Evolutionary conservation across 495 filamentous ascomycete species (phyloP).

Genomic region (Tuber borchii): DNA sequence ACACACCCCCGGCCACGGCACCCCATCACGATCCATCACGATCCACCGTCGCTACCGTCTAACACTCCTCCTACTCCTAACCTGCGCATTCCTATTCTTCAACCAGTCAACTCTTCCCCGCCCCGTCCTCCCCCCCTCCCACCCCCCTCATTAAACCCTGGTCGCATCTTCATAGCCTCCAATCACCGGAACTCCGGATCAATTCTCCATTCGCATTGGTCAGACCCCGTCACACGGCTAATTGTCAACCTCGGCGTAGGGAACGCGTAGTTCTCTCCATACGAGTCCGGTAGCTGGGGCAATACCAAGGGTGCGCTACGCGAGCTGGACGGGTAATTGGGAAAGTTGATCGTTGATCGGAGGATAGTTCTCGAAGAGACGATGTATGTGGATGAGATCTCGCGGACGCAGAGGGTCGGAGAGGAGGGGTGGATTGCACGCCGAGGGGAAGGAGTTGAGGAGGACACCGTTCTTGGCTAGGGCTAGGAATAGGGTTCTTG

Average conservation of each 20-base stretch:
- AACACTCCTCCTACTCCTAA: background rate
- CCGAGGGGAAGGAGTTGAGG: conserved; percentile 50
- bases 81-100: background rate
- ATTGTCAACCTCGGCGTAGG: conserved; percentile 53
- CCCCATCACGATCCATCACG: too few relatives aligned
- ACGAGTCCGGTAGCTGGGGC: conserved; percentile 68
- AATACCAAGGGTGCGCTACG: conserved; percentile 58
- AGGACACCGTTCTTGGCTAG: conserved; percentile 61
- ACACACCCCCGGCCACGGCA: too few relatives aligned
- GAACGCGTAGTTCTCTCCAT: conserved; percentile 67
- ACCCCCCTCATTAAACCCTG: background rate
- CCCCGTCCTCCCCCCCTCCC: background rate
- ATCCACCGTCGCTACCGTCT: too few relatives aligned
- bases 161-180: conserved; percentile 60
- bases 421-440: conserved; percentile 55
- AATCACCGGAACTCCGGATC: conserved; percentile 65
- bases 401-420: conserved; percentile 35
- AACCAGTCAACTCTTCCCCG: background rate
- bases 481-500: conserved; percentile 55
- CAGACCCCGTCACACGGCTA: conserved; percentile 53
- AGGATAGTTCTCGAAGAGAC: conserved; percentile 52
- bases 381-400: conserved; percentile 53
- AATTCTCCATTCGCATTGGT: conserved; percentile 59
- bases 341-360: conserved; percentile 49
- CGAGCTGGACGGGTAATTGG: conserved; percentile 54